These are phyloP conservation scores for Blepharisma stoltei DNA, from an alignment of 73 alveolate species.

Conservation along the genomic window DNA sequence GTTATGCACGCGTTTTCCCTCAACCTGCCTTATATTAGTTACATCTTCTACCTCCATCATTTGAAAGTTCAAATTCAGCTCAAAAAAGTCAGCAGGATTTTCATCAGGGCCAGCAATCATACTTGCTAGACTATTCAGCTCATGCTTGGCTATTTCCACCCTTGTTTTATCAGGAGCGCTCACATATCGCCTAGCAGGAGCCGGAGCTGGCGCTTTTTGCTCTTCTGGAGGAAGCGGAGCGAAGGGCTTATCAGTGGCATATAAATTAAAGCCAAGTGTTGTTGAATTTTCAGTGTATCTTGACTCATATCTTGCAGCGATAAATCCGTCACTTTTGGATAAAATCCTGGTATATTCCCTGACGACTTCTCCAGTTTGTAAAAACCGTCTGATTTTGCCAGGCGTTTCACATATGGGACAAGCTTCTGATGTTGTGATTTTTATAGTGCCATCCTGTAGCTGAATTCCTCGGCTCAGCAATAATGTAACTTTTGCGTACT, in stretches of 20 bases:
- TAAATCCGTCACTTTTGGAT: background rate
- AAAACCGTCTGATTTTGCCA: constrained; percentile 37
- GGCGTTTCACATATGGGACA: constrained; percentile 52
- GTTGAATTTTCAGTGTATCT: background rate
- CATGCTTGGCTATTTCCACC: constrained; percentile 20
- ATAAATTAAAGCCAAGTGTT: background rate
- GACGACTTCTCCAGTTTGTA: background rate
- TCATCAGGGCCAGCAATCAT: constrained; percentile 1
- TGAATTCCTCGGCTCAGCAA: constrained; percentile 79
- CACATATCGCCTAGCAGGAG: background rate
- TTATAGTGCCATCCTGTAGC: constrained; percentile 59
- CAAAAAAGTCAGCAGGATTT: background rate
- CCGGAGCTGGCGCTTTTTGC: background rate
- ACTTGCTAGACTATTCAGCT: constrained; percentile 23
- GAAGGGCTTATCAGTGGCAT: background rate
- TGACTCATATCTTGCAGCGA: background rate
- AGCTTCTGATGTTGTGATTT: constrained; percentile 47
- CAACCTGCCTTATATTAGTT: too few relatives aligned
- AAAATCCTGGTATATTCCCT: background rate
- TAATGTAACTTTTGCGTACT: constrained; percentile 82
- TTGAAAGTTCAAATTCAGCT: too few relatives aligned
- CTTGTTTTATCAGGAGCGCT: background rate
- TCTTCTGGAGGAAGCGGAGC: background rate
- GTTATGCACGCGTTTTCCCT: too few relatives aligned
- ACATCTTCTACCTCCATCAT: too few relatives aligned